These are phyloP conservation scores for Fusarium sp. DNA, from an alignment of 2,329 filamentous ascomycete species.

Conservation along the genomic window DNA sequence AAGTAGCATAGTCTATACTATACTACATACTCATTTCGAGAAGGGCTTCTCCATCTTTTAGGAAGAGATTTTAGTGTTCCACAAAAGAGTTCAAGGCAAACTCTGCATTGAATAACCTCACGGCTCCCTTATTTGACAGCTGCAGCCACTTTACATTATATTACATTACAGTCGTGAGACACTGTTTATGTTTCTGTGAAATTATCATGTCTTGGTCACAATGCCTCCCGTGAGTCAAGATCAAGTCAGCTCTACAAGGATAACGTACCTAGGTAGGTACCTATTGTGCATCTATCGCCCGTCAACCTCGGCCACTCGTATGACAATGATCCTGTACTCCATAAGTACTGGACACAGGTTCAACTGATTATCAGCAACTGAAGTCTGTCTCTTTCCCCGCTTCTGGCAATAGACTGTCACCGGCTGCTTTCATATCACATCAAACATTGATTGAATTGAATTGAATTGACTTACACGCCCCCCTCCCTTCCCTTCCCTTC, in stretches of 20 bases:
- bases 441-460: neutral
- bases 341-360: neutral
- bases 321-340: neutral
- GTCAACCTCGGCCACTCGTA: neutral
- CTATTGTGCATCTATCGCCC: neutral
- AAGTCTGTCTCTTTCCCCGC: neutral
- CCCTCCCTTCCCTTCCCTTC: neutral
- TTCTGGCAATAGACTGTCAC: neutral
- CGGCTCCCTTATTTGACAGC: conserved; percentile 9
- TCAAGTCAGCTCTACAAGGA: neutral
- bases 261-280: neutral
- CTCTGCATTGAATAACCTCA: conserved; percentile 15
- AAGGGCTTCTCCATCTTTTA: neutral
- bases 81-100: conserved; percentile 5
- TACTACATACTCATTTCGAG: neutral
- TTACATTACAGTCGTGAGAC: conserved; percentile 2
- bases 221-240: conserved; percentile 2
- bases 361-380: neutral
- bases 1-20: neutral
- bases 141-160: neutral
- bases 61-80: neutral
- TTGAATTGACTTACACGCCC: conserved; percentile 12
- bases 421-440: neutral
- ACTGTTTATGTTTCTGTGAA: neutral
- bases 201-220: conserved; percentile 2